A percentile compares a stretch with the other conserved stretches of the same genome.
Evolutionary conservation across 768 basidiomycete species (phyloP).

Genomic region (Exidia glandulosa): DNA sequence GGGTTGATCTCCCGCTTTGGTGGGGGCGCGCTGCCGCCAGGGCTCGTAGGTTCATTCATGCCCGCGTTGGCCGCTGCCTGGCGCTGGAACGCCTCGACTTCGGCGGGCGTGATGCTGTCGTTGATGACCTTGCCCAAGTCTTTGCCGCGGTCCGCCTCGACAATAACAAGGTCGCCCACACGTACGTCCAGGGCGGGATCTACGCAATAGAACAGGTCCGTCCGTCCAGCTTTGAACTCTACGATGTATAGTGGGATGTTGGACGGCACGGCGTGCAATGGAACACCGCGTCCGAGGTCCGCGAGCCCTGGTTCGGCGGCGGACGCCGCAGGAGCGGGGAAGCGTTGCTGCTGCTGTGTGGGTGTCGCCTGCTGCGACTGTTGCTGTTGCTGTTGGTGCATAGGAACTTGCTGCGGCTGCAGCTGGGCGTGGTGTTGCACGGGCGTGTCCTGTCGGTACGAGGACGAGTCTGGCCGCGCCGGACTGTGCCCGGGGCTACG

Average conservation of each 20-base stretch:
- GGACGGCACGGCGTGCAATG: conserved; percentile 69
- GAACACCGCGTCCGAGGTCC: conserved; percentile 82
- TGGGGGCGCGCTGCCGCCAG: conserved; percentile 28
- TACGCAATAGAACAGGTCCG: conserved; percentile 86
- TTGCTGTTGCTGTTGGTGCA: no score
- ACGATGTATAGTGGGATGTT: conserved; percentile 91
- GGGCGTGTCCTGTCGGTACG: conserved; percentile 6
- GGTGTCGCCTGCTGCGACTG: not conserved
- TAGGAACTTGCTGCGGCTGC: conserved; percentile 4
- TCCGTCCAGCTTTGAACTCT: conserved; percentile 94
- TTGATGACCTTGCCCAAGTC: conserved; percentile 89
- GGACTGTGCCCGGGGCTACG: not conserved
- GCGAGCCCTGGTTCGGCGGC: conserved; percentile 14
- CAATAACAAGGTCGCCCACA: conserved; percentile 87
- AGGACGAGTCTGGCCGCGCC: not conserved
- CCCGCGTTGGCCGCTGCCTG: conserved; percentile 48
- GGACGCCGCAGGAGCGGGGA: conserved; percentile 10
- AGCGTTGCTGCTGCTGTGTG: conserved; percentile 14
- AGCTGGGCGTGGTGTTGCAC: conserved; percentile 15
- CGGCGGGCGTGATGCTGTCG: conserved; percentile 77
- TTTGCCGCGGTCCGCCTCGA: conserved; percentile 91
- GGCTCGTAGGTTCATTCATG: conserved; percentile 35
- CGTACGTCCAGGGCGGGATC: conserved; percentile 56
- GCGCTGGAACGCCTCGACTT: conserved; percentile 86
- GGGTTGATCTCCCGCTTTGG: conserved; percentile 90